phyloP scores from a whole-genome alignment of 1,284 basidiomycete genomes.

The Paramarasmius palmivorus region DNA sequence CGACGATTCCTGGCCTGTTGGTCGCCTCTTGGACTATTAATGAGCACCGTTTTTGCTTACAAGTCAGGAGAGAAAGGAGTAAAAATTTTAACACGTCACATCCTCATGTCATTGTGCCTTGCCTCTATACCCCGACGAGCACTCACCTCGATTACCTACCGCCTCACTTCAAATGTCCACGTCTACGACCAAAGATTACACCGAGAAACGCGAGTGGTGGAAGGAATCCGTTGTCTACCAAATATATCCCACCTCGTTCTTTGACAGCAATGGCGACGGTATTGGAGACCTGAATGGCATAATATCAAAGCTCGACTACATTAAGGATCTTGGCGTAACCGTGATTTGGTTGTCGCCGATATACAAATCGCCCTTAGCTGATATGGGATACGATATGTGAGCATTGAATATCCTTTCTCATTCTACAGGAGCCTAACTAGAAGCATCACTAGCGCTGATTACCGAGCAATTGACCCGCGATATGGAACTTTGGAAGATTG shows the following conservation, averaged over 20 bases:
- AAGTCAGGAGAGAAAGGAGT: too few species aligned
- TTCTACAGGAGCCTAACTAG: background rate
- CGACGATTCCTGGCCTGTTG: too few species aligned
- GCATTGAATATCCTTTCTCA: constrained; percentile 18
- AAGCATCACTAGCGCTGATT: constrained; percentile 54
- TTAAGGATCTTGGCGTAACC: constrained; percentile 70
- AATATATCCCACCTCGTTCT: constrained; percentile 78
- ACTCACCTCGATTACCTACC: too few species aligned
- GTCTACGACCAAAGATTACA: background rate
- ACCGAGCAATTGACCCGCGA: constrained; percentile 68
- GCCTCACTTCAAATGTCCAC: too few species aligned
- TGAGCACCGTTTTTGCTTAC: too few species aligned
- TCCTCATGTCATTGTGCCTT: too few species aligned
- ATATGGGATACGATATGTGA: constrained; percentile 77
- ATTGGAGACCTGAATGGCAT: constrained; percentile 78
- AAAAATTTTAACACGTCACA: too few species aligned
- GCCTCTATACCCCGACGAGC: too few species aligned
- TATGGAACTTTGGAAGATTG: constrained; percentile 79
- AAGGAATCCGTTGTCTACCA: constrained; percentile 68
- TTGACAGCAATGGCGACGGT: constrained; percentile 74
- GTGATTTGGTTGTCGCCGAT: constrained; percentile 79
- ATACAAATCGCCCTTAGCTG: constrained; percentile 66
- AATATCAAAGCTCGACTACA: constrained; percentile 64
- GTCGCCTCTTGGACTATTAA: too few species aligned
- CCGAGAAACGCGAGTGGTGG: constrained; percentile 51